Evolutionary conservation across 441 rosid species (phyloP).

Genomic region (Breynia disticha): DNA sequence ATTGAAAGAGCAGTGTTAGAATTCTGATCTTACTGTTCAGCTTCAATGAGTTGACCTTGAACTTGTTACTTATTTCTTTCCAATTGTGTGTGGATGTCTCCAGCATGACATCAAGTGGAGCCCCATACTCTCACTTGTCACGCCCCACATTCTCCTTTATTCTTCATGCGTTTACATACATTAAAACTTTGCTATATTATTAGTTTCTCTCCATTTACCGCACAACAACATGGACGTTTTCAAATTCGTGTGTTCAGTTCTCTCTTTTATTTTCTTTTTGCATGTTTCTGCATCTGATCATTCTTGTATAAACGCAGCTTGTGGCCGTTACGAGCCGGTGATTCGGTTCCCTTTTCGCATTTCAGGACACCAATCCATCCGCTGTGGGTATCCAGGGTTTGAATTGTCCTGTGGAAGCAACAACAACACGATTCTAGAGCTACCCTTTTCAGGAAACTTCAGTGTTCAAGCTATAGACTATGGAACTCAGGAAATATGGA

Average conservation of each 20-base stretch:
- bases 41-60: too few relatives aligned
- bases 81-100: too few relatives aligned
- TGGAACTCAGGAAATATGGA: slow-evolving; percentile 40
- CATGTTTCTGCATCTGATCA: neutral
- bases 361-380: slow-evolving; percentile 16
- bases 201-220: too few relatives aligned
- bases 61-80: too few relatives aligned
- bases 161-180: too few relatives aligned
- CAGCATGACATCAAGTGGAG: too few relatives aligned
- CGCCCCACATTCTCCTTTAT: too few relatives aligned
- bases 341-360: slow-evolving; percentile 60
- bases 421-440: slow-evolving; percentile 28
- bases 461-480: slow-evolving; percentile 42
- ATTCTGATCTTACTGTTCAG: too few relatives aligned
- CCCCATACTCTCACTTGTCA: too few relatives aligned
- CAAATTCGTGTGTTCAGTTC: neutral
- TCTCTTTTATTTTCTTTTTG: slow-evolving; percentile 1
- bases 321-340: slow-evolving; percentile 22
- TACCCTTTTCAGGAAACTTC: slow-evolving; percentile 40
- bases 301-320: slow-evolving; percentile 23
- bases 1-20: too few relatives aligned
- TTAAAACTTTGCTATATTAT: too few relatives aligned
- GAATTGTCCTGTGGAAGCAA: slow-evolving; percentile 36
- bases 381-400: slow-evolving; percentile 49
- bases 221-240: slow-evolving; percentile 2